Percentiles rank a stretch among this genome's conserved stretches.
These are phyloP conservation scores for Sisymbrium altissimum DNA, from an alignment of 345 rosid species.

Conservation along the genomic window DNA sequence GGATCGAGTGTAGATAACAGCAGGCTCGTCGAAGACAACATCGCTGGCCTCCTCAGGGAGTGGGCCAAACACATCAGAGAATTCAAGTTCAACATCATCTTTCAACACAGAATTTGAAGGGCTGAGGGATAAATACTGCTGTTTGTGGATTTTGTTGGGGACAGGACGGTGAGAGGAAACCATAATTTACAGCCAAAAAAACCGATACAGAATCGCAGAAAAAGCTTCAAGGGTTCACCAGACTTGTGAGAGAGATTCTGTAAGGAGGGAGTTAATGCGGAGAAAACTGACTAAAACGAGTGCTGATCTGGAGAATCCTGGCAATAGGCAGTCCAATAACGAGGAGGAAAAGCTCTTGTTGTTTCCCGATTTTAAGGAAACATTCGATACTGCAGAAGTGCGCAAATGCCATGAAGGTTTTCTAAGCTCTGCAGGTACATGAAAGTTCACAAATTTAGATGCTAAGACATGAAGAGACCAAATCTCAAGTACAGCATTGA, in stretches of 20 bases:
- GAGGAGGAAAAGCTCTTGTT: conserved; percentile 71
- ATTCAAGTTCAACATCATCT: conserved; percentile 32
- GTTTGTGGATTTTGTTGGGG: conserved; percentile 15
- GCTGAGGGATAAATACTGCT: conserved; percentile 26
- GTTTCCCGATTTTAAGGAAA: conserved; percentile 98
- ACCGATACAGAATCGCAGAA: conserved; percentile 13
- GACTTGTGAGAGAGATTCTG: conserved; percentile 39
- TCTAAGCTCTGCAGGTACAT: conserved; percentile 51
- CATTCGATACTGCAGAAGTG: conserved; percentile 56
- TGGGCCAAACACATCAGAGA: conserved; percentile 41
- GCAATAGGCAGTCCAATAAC: conserved; percentile 73
- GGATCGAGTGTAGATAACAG: conserved; percentile 66
- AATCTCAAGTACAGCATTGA: background rate
- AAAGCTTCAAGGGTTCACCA: conserved; percentile 22
- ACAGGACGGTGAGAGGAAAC: conserved; percentile 32
- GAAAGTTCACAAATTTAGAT: conserved; percentile 9
- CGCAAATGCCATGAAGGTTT: conserved; percentile 82
- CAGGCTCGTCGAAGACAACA: conserved; percentile 57
- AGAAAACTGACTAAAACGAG: conserved; percentile 44
- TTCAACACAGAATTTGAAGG: conserved; percentile 16
- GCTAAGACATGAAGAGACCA: no score
- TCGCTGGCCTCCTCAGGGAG: conserved; percentile 21
- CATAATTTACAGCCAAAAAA: background rate
- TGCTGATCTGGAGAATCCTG: conserved; percentile 60
- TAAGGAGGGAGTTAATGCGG: conserved; percentile 52